These are phyloP conservation scores for Calonectria fujianensis DNA, from an alignment of 2,329 filamentous ascomycete species.

Conservation along the genomic window DNA sequence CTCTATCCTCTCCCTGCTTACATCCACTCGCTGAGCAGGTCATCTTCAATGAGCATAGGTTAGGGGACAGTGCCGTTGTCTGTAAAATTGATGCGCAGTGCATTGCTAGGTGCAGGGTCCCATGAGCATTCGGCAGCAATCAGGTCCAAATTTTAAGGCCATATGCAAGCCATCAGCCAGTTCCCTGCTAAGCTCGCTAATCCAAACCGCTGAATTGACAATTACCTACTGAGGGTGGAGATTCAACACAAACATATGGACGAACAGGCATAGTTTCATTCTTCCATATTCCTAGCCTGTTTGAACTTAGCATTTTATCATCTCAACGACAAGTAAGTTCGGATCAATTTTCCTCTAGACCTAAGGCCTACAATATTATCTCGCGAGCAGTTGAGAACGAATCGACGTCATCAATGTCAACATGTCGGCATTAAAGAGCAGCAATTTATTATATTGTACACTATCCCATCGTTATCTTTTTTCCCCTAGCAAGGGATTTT, in stretches of 20 bases:
- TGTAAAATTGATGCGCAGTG: background rate
- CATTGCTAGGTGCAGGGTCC: background rate
- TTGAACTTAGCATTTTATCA: too few relatives aligned
- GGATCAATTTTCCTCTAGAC: background rate
- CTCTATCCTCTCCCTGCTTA: background rate
- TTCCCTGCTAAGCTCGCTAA: slow-evolving; percentile 8
- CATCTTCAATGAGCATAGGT: background rate
- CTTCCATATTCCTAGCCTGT: too few relatives aligned
- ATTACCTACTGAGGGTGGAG: background rate
- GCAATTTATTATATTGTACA: background rate
- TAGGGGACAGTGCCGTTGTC: background rate
- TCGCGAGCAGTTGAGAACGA: background rate
- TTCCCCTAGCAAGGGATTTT: background rate
- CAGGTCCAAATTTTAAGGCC: background rate
- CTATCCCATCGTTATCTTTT: background rate
- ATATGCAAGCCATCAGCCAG: background rate
- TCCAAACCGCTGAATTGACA: slow-evolving; percentile 26
- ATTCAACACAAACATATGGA: background rate
- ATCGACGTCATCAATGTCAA: background rate
- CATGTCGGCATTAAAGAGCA: background rate
- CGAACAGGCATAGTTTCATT: background rate
- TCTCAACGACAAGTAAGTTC: too few relatives aligned
- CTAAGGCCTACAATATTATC: background rate
- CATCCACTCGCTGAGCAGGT: background rate
- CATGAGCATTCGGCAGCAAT: background rate